phyloP scores from a whole-genome alignment of 2,329 filamentous ascomycete genomes.

The Chlorencoelia australis region DNA sequence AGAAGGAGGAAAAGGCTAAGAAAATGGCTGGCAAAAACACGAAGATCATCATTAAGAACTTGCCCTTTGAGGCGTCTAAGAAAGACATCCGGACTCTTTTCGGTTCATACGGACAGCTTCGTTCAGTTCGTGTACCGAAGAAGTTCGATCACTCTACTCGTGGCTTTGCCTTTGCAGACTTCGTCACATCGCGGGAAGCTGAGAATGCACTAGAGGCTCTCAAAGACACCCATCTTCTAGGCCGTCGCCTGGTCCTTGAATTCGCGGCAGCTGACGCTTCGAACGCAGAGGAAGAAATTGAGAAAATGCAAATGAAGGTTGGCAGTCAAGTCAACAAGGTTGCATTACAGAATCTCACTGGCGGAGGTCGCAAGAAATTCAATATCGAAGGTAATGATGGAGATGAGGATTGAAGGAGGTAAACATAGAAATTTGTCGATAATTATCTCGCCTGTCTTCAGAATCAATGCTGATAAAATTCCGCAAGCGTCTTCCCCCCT shows the following conservation, averaged over 20 bases:
- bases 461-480: conserved; percentile 6
- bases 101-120: conserved; percentile 81
- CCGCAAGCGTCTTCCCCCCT: conserved; percentile 8
- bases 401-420: conserved; percentile 32
- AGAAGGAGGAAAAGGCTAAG: conserved; percentile 73
- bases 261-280: conserved; percentile 82
- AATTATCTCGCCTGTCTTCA: conserved; percentile 9
- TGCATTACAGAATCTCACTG: conserved; percentile 78
- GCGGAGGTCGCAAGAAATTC: conserved; percentile 77
- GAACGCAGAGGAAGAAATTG: conserved; percentile 91
- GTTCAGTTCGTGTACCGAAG: conserved; percentile 86
- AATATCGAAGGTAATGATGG: conserved; percentile 65
- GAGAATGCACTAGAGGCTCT: conserved; percentile 83
- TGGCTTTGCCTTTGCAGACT: conserved; percentile 96
- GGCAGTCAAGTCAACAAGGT: conserved; percentile 85
- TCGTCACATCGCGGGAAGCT: conserved; percentile 83
- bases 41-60: conserved; percentile 96
- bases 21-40: conserved; percentile 68
- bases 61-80: conserved; percentile 91
- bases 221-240: conserved; percentile 85
- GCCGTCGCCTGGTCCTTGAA: conserved; percentile 79
- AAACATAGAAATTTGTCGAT: conserved; percentile 14
- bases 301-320: conserved; percentile 94
- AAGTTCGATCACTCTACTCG: conserved; percentile 84
- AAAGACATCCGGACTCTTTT: conserved; percentile 84